Conservation (phyloP, 2,329 filamentous ascomycete genomes). For the Phialophora macrospora region DNA sequence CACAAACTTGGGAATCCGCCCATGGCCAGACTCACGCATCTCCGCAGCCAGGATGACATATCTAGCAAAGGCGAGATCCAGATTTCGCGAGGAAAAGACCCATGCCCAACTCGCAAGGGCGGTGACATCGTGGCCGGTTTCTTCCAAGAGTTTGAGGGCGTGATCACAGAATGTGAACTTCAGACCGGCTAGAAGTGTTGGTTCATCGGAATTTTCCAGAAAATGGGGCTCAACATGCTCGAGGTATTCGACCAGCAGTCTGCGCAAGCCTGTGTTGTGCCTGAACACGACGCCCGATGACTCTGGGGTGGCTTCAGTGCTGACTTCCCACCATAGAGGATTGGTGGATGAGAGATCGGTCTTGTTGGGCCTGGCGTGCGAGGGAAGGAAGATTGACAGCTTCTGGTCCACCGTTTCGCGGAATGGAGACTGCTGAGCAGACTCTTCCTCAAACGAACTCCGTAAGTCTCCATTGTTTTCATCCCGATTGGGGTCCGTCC, state of each 20-base stretch:
- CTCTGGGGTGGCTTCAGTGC: slow-evolving; percentile 2
- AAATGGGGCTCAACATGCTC: slow-evolving; percentile 44
- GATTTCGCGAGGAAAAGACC: slow-evolving; percentile 49
- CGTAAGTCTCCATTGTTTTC: background rate
- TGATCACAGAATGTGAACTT: slow-evolving; percentile 44
- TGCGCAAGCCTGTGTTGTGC: slow-evolving; percentile 36
- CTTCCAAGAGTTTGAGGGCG: slow-evolving; percentile 42
- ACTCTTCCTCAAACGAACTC: background rate
- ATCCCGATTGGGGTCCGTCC: background rate
- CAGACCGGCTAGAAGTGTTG: slow-evolving; percentile 41
- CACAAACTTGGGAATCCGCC: slow-evolving; percentile 53
- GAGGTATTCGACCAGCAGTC: slow-evolving; percentile 49
- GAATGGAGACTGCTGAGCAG: background rate
- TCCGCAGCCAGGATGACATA: slow-evolving; percentile 44
- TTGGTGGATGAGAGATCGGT: slow-evolving; percentile 29
- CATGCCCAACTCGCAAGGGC: slow-evolving; percentile 56
- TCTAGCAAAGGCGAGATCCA: slow-evolving; percentile 46
- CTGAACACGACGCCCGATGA: slow-evolving; percentile 39
- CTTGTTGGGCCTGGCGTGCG: slow-evolving; percentile 21
- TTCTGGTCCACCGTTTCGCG: slow-evolving; percentile 13
- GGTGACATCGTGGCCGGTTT: slow-evolving; percentile 43
- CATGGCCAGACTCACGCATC: slow-evolving; percentile 18
- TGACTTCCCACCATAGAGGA: slow-evolving; percentile 22
- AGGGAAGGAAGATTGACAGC: slow-evolving; percentile 28
- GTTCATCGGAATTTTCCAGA: slow-evolving; percentile 13